Base-by-base conservation (phyloP, 805 yeast species). In the Ogataea methanolica region DNA sequence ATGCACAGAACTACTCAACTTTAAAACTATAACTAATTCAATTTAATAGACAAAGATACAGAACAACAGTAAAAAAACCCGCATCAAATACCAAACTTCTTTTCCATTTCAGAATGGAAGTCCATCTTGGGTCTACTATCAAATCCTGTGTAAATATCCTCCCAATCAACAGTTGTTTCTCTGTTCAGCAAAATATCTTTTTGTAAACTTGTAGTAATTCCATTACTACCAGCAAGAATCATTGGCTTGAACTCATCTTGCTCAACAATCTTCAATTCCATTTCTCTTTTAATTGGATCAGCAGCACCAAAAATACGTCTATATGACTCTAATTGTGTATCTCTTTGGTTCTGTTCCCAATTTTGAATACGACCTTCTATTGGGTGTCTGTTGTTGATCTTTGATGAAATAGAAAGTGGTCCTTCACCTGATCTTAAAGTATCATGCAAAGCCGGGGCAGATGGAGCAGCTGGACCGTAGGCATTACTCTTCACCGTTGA, bases 281-380 rank as follows among this genome's bases (percentile, higher is more conserved):
- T 90, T 33, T 83, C 81, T 61, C 97, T 78, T 62, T 84, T 84
- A 66, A 92, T 85, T 8, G 99, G 97, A 60, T 88, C 98, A 11
- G 94, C 97, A 42, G 92, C 81, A 15, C 99, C 99, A 65, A 86
- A 90, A 16, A 87, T 69, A 55, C 95, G 79, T 63, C 96, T 79
- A 67, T 87, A 83, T 50, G 80, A 80, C 63, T 90, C 94, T 71
- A 91, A 59, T 59, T 81, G 82, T 54, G 83, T 71, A 31, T 80
- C 80, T 33, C 77, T 76, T 60, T 89, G 90, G 12, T 85, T 84
- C 39, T 73, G 70, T 22, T 90, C 95, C 97, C 97, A 94, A 59
- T 81, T 76, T 47, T 71, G 67, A 36, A 94, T 67, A 56, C 96
- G 79, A 5, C 76, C 57, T 61, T 94, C 96, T 51, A 94, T 72